Base-by-base conservation (phyloP, 2,329 filamentous ascomycete species). In the Colletotrichum lentis region DNA sequence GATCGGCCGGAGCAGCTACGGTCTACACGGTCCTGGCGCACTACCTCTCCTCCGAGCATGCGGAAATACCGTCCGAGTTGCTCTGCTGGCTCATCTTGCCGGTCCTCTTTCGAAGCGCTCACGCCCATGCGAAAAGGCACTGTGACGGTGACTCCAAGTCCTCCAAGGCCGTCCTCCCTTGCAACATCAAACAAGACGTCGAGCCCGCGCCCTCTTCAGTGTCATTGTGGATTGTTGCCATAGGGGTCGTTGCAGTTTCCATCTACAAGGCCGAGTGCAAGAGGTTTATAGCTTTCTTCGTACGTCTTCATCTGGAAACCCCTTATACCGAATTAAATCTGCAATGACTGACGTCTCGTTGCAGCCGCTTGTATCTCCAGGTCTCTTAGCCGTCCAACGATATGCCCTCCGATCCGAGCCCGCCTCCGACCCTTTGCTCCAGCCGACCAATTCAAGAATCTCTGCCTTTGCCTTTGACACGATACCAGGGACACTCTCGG, bases 181-280 rank as follows among this genome's bases (percentile, higher is more conserved):
- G 44, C 44, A 24, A 47, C n/a, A 20, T 20, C 44, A 24, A 47
- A 24, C 44, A 22, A 5, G 44, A 22, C 44, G 11, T 20, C 10
- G n/a, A 47, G 20, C 44, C 20, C 14, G 35, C 8, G 12, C 8
- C 35, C 3, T 24, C 2, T 54, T 12, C 20, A 5, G 3, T 12
- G 16, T 24, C 20, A 7, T 7, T 54, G 12, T 54, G 52, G 52
- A 16, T 22, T 24, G 35, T 54, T 22, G 52, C 52, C n/a, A 39
- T 54, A 10, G 52, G 31, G 2, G 22, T 54, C 20, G 35, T 12
- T 41, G 31, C 27, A 22, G 20, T 20, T n/a, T 54, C 52, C 35
- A 12, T 54, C 1, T 54, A 54, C 35, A 54, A 22, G 39, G 52
- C 35, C 12, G 52, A 54, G 52, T 18, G 22, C 52, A 54, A 54